Conservation (phyloP, 257 asterid genomes). For the Nicotiana paniculata region DNA sequence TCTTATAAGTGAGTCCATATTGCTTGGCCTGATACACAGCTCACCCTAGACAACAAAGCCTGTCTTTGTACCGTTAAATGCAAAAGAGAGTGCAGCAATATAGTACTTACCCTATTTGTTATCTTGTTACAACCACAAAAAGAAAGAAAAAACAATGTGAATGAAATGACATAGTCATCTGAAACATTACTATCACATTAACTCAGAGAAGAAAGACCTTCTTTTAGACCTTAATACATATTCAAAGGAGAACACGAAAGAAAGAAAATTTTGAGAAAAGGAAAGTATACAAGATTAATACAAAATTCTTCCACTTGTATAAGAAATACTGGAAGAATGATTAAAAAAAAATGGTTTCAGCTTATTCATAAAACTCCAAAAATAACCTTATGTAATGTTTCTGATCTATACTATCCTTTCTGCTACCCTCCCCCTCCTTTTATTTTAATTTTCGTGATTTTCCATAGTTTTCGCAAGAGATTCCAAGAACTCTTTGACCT, state of each 20-base stretch:
- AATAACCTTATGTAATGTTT: background rate
- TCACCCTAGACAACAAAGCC: background rate
- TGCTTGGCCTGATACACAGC: background rate
- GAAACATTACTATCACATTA: background rate
- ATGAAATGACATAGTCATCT: background rate
- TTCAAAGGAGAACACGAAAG: background rate
- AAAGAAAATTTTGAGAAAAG: background rate
- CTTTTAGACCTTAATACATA: background rate
- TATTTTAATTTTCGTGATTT: constrained; percentile 10
- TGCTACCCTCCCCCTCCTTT: background rate
- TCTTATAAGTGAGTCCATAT: background rate
- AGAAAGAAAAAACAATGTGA: background rate
- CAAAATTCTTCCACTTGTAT: background rate
- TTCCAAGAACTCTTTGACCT: constrained; percentile 65
- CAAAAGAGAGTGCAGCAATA: background rate
- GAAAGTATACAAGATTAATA: background rate
- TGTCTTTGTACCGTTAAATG: background rate
- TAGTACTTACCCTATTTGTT: background rate
- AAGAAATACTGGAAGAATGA: background rate
- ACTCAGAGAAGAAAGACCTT: background rate
- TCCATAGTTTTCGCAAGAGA: constrained; percentile 45
- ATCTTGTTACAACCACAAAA: background rate
- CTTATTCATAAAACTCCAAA: background rate
- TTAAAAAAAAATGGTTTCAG: background rate
- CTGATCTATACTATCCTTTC: background rate